These are phyloP conservation scores for Sechiopsis laciniata DNA, from an alignment of 306 rosid species.

Conservation along the genomic window DNA sequence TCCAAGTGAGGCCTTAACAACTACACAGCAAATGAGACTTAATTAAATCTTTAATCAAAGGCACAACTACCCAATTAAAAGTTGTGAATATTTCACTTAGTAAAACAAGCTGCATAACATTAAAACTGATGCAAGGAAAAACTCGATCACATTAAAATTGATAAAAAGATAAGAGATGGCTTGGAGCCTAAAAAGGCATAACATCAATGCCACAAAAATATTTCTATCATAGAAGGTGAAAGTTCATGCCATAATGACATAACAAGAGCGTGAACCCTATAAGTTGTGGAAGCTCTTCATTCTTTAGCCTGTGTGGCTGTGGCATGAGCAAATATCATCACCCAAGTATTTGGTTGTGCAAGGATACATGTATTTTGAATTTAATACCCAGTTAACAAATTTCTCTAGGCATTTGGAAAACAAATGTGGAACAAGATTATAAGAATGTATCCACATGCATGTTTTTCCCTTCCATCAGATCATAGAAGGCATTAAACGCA, in stretches of 20 bases:
- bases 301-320: neutral
- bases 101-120: constrained; percentile 8
- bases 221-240: neutral
- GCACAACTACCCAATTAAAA: neutral
- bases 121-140: neutral
- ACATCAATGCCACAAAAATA: neutral
- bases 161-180: neutral
- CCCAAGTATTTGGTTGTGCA: neutral
- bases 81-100: neutral
- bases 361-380: too few relatives aligned
- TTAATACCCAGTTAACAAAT: neutral
- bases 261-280: constrained; percentile 7
- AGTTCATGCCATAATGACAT: constrained; percentile 5
- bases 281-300: neutral
- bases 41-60: neutral
- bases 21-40: constrained; percentile 40
- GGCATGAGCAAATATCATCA: neutral
- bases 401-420: neutral
- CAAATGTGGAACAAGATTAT: constrained; percentile 3
- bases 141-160: neutral
- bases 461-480: neutral
- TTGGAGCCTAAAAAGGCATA: neutral
- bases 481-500: neutral
- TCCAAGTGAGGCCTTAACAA: constrained; percentile 65
- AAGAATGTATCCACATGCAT: neutral